A percentile compares a stretch with the other conserved stretches of the same genome.
phyloP scores from a whole-genome alignment of 163 green algal species.

The Scenedesmus sp. region DNA sequence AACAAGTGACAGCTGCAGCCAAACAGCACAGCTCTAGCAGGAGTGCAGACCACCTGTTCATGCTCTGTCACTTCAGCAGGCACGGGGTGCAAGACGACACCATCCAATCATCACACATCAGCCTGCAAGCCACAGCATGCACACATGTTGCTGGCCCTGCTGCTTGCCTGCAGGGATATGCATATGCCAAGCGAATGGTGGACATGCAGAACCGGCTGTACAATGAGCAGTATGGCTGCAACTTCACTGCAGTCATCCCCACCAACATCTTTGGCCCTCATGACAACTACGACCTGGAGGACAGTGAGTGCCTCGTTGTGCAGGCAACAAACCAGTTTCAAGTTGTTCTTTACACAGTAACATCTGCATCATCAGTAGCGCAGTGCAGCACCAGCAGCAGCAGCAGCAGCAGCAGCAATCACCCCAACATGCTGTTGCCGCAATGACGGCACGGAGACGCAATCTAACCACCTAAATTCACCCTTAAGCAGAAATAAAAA shows the following conservation, averaged over 20 bases:
- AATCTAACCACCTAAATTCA: too few relatives aligned
- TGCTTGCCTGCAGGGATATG: slow-evolving; percentile 61
- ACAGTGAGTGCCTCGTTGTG: slow-evolving; percentile 53
- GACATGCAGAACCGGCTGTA: slow-evolving; percentile 73
- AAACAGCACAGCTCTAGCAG: too few relatives aligned
- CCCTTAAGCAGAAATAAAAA: too few relatives aligned
- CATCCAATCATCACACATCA: neutral
- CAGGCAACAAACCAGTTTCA: neutral
- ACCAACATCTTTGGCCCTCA: slow-evolving; percentile 82
- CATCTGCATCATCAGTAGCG: neutral
- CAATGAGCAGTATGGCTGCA: slow-evolving; percentile 70
- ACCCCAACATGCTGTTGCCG: neutral
- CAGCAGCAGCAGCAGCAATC: neutral
- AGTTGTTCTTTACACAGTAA: neutral
- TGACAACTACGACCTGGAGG: slow-evolving; percentile 79
- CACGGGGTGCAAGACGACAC: too few relatives aligned
- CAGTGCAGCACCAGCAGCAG: too few relatives aligned
- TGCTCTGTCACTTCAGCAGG: too few relatives aligned
- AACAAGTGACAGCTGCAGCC: neutral
- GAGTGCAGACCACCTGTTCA: too few relatives aligned
- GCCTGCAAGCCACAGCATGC: neutral
- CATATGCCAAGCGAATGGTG: slow-evolving; percentile 78
- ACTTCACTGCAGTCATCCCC: slow-evolving; percentile 75
- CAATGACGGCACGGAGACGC: neutral
- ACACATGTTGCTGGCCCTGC: neutral